Base-by-base conservation (phyloP, 2,329 filamentous ascomycete species). In the Plectosphaerella plurivora region DNA sequence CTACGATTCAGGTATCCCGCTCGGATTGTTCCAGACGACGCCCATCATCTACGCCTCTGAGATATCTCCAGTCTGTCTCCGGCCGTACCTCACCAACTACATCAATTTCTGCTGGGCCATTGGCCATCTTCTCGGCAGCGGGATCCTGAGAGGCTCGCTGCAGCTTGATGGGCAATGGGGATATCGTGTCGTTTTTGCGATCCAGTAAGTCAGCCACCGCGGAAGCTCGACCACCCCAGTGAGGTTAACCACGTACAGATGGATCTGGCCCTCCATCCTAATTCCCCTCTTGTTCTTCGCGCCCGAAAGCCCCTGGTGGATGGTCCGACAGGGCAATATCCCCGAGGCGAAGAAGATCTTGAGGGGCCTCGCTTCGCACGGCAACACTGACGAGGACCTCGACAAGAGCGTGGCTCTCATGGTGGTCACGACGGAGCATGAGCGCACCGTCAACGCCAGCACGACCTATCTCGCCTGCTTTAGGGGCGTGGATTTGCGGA, bases 51-150 rank as follows among this genome's bases (percentile, higher is more conserved):
- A 80, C 53, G 76, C 76, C 1, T 68, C 76, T 2, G 77, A 79
- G 25, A 68, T 74, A 35, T 73, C 69, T 59, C 70, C 70, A 14
- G 69, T 61, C 20, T 74, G 71, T 4, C 68, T 79, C 2, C 70
- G 77, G 18, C 67, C 71, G 7, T 78, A 78, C 48, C 66, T 80
- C 44, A 46, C 44, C 5, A 73, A 68, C 1, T 77, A 76, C 44
- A 68, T 74, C 54, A 79, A 79, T 55, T 65, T 79, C 45, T 78
- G 75, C 61, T 79, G 75, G 71, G 72, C 73, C 5, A 67, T 78
- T 5, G 76, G 76, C 1, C 75, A 79, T 51, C 63, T 79, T 25
- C 67, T 76, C n/a, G 68, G 69, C 0, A 68, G 72, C 1, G 73
- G 70, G 0, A 71, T 77, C 5, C 64, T 76, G 4, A 65, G 71